Conservation (phyloP, 176 grass and related monocot genomes). For the Paspalum vaginatum region DNA sequence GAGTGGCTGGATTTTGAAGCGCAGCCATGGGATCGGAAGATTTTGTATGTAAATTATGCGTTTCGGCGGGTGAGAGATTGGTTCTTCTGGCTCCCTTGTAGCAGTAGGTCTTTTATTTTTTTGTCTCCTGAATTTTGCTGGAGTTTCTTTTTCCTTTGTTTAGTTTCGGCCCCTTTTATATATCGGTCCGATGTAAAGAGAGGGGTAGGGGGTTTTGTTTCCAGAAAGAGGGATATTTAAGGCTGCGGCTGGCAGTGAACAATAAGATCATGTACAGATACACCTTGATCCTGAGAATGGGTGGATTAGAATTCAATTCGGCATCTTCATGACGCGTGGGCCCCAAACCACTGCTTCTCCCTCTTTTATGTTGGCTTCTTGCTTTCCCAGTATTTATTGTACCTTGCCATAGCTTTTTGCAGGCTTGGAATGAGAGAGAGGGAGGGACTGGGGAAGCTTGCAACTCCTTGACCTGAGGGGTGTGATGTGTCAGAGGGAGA, state of each 20-base stretch:
- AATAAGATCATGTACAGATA: slow-evolving; percentile 85
- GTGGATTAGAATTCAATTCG: slow-evolving; percentile 64
- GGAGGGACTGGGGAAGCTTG: slow-evolving; percentile 30
- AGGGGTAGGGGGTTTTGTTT: slow-evolving; percentile 57
- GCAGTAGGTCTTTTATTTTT: neutral
- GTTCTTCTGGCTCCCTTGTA: slow-evolving; percentile 46
- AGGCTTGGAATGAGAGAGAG: slow-evolving; percentile 4
- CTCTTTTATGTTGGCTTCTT: slow-evolving; percentile 49
- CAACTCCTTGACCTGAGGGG: slow-evolving; percentile 42
- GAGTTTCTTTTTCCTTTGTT: slow-evolving; percentile 40
- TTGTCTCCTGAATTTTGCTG: slow-evolving; percentile 24
- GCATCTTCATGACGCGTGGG: slow-evolving; percentile 44
- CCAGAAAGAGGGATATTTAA: slow-evolving; percentile 72
- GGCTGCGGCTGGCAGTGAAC: slow-evolving; percentile 53
- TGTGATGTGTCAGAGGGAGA: slow-evolving; percentile 41
- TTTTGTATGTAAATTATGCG: slow-evolving; percentile 66
- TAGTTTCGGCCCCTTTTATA: slow-evolving; percentile 35
- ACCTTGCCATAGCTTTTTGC: slow-evolving; percentile 59
- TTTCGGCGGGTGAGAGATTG: slow-evolving; percentile 51
- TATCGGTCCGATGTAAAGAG: slow-evolving; percentile 53
- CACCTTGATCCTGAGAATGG: slow-evolving; percentile 68
- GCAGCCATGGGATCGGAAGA: slow-evolving; percentile 42
- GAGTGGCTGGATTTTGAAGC: slow-evolving; percentile 61
- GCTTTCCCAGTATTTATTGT: slow-evolving; percentile 74
- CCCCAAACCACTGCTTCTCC: slow-evolving; percentile 23